These are phyloP conservation scores for Salix arbutifolia DNA, from an alignment of 345 rosid species.

Conservation along the genomic window DNA sequence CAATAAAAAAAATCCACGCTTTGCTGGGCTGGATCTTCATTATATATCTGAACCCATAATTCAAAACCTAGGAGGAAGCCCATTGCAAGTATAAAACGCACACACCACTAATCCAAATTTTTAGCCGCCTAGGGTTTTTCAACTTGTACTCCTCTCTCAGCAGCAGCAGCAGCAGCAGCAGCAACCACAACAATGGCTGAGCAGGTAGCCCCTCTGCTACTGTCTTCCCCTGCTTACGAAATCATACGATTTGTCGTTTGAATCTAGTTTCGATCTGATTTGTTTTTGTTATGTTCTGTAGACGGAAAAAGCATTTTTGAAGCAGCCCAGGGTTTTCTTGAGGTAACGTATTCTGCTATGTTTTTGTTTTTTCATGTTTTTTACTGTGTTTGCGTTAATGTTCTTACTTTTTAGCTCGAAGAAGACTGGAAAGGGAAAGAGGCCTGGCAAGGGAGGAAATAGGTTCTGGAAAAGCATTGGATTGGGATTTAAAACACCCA, in stretches of 20 bases:
- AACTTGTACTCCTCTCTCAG: background rate
- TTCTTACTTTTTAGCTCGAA: constrained; percentile 45
- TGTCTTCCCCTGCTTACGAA: background rate
- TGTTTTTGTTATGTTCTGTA: background rate
- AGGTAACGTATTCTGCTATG: constrained; percentile 29
- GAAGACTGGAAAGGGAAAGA: constrained; percentile 77
- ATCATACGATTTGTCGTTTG: too few relatives aligned
- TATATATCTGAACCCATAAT: background rate
- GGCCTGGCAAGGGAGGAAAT: constrained; percentile 97
- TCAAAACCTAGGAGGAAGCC: background rate
- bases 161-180: background rate
- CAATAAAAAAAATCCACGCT: background rate
- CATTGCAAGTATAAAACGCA: background rate
- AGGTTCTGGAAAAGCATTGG: constrained; percentile 87
- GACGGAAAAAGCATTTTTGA: constrained; percentile 67
- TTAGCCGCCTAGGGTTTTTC: background rate
- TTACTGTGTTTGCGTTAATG: background rate
- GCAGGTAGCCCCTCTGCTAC: background rate
- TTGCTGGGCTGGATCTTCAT: background rate
- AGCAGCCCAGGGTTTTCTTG: constrained; percentile 85
- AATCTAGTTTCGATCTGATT: background rate
- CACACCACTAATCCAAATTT: background rate
- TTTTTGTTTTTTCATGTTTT: background rate
- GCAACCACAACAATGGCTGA: constrained; percentile 9
- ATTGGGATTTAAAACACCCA: constrained; percentile 87